A percentile compares a stretch with the other conserved stretches of the same genome.
Evolutionary conservation across 768 basidiomycete species (phyloP).

Genomic region (Hypholoma sublateritium): DNA sequence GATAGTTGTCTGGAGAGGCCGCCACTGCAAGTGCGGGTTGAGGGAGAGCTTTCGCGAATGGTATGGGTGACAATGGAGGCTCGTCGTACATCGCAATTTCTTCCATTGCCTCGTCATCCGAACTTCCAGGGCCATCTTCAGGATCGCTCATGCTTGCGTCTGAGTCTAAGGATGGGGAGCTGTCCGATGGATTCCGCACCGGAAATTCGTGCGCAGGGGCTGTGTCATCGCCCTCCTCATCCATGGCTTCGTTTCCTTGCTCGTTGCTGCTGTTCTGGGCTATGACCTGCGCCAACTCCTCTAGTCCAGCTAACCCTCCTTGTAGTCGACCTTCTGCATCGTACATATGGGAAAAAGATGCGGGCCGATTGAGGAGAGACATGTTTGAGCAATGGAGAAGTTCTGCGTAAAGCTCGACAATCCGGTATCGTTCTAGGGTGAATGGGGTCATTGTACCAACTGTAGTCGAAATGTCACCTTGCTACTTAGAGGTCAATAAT

Average conservation of each 20-base stretch:
- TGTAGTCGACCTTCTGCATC: conserved; percentile 81
- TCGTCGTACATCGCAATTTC: conserved; percentile 80
- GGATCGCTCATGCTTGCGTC: conserved; percentile 76
- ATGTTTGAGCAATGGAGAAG: conserved; percentile 98
- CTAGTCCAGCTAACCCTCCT: conserved; percentile 83
- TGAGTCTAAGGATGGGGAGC: conserved; percentile 58
- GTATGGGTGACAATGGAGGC: conserved; percentile 32
- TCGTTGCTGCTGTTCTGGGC: conserved; percentile 56
- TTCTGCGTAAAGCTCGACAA: conserved; percentile 96
- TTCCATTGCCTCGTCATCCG: conserved; percentile 80
- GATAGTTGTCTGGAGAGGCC: conserved; percentile 24
- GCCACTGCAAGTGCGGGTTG: conserved; percentile 31
- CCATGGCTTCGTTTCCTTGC: conserved; percentile 51
- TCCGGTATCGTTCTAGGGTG: conserved; percentile 92
- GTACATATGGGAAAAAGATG: conserved; percentile 69
- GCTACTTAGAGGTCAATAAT: conserved; percentile 37
- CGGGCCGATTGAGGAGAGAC: conserved; percentile 85
- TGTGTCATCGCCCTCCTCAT: conserved; percentile 58
- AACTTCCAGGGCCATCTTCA: conserved; percentile 69
- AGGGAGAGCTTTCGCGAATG: conserved; percentile 31
- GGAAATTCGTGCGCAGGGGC: conserved; percentile 71
- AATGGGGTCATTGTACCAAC: conserved; percentile 77
- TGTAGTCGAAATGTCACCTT: conserved; percentile 68
- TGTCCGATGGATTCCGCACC: conserved; percentile 51
- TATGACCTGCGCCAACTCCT: conserved; percentile 85